These are phyloP conservation scores for Rhododendron henanense DNA, from an alignment of 148 eudicot genomes.

Conservation along the genomic window DNA sequence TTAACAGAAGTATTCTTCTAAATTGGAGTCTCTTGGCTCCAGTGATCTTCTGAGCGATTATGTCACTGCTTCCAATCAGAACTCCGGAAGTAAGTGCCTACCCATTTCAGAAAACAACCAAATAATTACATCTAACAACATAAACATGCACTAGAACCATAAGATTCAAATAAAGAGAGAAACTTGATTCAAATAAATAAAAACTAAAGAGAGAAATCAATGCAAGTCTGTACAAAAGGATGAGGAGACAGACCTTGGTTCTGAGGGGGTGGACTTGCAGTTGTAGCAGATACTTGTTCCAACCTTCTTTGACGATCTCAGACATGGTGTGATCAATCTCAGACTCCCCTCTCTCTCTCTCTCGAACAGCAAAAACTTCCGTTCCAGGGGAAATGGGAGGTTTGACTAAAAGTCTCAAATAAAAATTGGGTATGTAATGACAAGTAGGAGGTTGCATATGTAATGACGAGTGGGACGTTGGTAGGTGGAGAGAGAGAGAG, in stretches of 20 bases:
- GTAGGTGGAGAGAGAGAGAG: not conserved
- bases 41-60: conserved; percentile 60
- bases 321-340: conserved; percentile 34
- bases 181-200: not conserved
- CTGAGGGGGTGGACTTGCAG: conserved; percentile 54
- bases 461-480: no score
- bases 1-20: conserved; percentile 42
- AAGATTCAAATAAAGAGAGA: not conserved
- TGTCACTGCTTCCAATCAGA: conserved; percentile 49
- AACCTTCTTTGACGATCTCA: conserved; percentile 40
- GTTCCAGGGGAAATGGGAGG: not conserved
- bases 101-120: not conserved
- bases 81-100: conserved; percentile 61
- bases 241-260: conserved; percentile 39
- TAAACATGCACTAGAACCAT: not conserved
- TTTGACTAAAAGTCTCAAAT: not conserved
- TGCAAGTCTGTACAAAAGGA: not conserved
- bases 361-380: not conserved
- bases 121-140: conserved; percentile 9
- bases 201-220: not conserved
- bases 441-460: no score
- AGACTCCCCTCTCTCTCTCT: not conserved
- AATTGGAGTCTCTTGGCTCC: conserved; percentile 51
- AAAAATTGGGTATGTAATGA: not conserved
- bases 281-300: conserved; percentile 50